phyloP scores from a whole-genome alignment of 306 rosid genomes.

The Prunus dulcis region DNA sequence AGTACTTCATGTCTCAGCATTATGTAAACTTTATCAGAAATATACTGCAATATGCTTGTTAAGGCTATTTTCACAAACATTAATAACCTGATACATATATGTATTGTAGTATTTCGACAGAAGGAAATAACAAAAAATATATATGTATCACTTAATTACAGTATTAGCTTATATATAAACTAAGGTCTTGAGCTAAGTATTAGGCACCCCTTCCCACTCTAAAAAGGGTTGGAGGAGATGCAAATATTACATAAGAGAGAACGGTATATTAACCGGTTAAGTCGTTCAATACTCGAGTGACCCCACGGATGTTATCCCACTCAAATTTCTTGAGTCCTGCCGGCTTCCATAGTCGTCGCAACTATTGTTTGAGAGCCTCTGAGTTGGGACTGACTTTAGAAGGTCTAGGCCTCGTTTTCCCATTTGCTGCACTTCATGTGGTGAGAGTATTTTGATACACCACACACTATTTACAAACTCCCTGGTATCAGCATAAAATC shows the following conservation, averaged over 20 bases:
- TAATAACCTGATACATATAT: conserved; percentile 52
- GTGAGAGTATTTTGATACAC: conserved; percentile 97
- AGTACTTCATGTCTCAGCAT: too few species aligned
- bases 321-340: conserved; percentile 72
- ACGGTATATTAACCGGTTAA: conserved; percentile 38
- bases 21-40: not conserved
- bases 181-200: conserved; percentile 45
- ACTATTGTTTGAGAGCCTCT: conserved; percentile 68
- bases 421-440: conserved; percentile 94
- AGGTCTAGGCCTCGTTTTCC: conserved; percentile 78
- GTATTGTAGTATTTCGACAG: conserved; percentile 43
- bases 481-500: conserved; percentile 42
- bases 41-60: conserved; percentile 12
- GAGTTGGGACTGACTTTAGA: conserved; percentile 69
- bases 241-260: conserved; percentile 51
- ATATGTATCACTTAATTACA: conserved; percentile 53
- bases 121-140: conserved; percentile 30
- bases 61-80: conserved; percentile 40
- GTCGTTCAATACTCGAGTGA: conserved; percentile 67
- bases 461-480: conserved; percentile 93
- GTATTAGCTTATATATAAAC: conserved; percentile 60
- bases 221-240: conserved; percentile 32
- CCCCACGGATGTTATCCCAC: conserved; percentile 78
- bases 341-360: conserved; percentile 68
- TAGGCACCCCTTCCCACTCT: conserved; percentile 42